A percentile compares a stretch with the other conserved stretches of the same genome.
phyloP scores from a whole-genome alignment of 371 early-diverging fungal genomes.

The Mortierella sp. region DNA sequence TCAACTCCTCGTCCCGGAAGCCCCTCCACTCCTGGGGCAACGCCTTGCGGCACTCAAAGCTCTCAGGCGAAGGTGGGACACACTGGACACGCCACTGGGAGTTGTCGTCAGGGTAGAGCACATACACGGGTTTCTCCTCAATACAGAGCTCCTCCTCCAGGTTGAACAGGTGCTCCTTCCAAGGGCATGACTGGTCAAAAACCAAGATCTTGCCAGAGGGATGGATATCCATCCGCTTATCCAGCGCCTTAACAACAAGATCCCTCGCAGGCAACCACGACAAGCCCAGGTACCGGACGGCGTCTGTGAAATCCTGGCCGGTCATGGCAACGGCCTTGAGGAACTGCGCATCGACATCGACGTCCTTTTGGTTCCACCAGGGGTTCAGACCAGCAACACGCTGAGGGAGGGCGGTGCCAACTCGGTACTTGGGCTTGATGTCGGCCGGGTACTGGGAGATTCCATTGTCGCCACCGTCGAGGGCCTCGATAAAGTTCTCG shows the following conservation, averaged over 20 bases:
- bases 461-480: slow-evolving; percentile 93
- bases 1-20: slow-evolving; percentile 89
- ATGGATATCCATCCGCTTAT: slow-evolving; percentile 72
- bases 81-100: slow-evolving; percentile 85
- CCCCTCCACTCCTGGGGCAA: slow-evolving; percentile 98
- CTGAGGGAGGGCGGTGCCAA: slow-evolving; percentile 82
- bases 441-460: slow-evolving; percentile 86
- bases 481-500: slow-evolving; percentile 83
- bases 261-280: slow-evolving; percentile 94
- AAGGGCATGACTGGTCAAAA: slow-evolving; percentile 88
- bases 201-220: slow-evolving; percentile 85
- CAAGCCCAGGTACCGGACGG: slow-evolving; percentile 73
- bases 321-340: slow-evolving; percentile 80
- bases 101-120: slow-evolving; percentile 86
- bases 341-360: slow-evolving; percentile 82
- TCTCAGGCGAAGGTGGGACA: slow-evolving; percentile 81
- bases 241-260: slow-evolving; percentile 80
- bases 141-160: slow-evolving; percentile 74
- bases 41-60: slow-evolving; percentile 91
- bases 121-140: slow-evolving; percentile 74
- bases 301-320: slow-evolving; percentile 80
- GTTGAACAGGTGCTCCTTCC: slow-evolving; percentile 91
- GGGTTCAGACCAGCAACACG: slow-evolving; percentile 92
- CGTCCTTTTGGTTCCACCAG: slow-evolving; percentile 88
- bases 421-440: slow-evolving; percentile 84